Percentiles rank a stretch among this genome's conserved stretches.
These are phyloP conservation scores for Pyricularia grisea DNA, from an alignment of 2,329 filamentous ascomycete genomes.

Conservation along the genomic window DNA sequence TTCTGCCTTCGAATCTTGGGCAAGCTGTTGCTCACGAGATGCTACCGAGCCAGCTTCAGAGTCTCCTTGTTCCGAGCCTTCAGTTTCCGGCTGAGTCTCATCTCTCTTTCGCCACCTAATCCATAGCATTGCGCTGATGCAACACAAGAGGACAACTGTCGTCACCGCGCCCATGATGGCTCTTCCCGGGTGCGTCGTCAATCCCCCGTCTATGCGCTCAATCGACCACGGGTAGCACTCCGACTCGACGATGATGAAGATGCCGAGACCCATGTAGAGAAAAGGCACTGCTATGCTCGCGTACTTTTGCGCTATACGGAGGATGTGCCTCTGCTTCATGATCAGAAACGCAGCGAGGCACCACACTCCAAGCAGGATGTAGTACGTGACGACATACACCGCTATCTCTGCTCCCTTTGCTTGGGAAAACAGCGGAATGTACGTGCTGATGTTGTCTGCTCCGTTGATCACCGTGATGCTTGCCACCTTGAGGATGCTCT, in stretches of 20 bases:
- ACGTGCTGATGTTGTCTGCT: constrained; percentile 25
- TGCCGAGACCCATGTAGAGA: constrained; percentile 22
- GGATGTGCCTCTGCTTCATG: constrained; percentile 21
- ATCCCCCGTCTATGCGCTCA: constrained; percentile 16
- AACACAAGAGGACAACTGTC: not conserved
- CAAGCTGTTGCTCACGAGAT: not conserved
- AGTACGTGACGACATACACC: constrained; percentile 22
- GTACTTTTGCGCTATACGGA: constrained; percentile 16
- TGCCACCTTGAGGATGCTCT: constrained; percentile 18
- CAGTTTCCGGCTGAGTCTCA: not conserved
- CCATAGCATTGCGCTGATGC: constrained; percentile 4
- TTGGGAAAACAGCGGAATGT: constrained; percentile 24
- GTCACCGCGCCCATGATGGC: constrained; percentile 1
- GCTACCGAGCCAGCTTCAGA: not conserved
- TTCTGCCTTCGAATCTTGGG: not conserved
- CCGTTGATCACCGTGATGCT: constrained; percentile 23
- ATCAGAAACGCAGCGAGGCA: constrained; percentile 19
- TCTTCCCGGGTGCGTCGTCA: not conserved
- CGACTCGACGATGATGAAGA: constrained; percentile 22
- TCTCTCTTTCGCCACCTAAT: not conserved
- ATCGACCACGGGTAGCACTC: constrained; percentile 23
- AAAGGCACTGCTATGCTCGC: constrained; percentile 17
- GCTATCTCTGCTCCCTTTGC: constrained; percentile 20
- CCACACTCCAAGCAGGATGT: constrained; percentile 22
- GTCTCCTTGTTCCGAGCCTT: not conserved